Evolutionary conservation across 192 early-diverging fungal genomes (phyloP), one percentile per base, ranked within the genome.

Genomic region (Podila verticillata): DNA sequence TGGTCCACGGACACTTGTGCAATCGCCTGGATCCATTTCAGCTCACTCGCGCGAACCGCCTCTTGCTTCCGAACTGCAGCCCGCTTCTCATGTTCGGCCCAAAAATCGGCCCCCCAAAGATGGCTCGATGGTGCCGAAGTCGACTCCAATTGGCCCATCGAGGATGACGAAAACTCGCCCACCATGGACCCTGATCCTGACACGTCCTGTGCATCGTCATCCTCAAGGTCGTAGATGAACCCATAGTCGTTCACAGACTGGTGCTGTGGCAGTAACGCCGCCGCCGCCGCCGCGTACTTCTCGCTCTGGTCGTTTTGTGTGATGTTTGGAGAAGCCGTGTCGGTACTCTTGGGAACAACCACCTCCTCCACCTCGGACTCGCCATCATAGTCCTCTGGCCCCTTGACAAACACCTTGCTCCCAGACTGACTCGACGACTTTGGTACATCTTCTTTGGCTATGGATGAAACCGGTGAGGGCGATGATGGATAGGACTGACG

Each of bases 11-110:
- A 71, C 48, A 72, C 29, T 48, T 61, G 68, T 24, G 77, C 82
- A 3, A 57, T 64, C 4, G 68, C 75, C 66, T 82, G 68, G 47
- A 82, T 72, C 84, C 84, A 75, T 49, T 82, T 71, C 69, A 71
- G 48, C 59, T 82, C 70, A 66, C 68, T 57, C 64, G 69, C 62
- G 24, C 77, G 65, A 56, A 63, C 60, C 24, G 57, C 20, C n/a
- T 85, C 73, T 36, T 82, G 75, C 29, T 58, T 72, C 26, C 58
- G 63, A 30, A 48, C 44, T 0, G 34, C 69, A 22, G 51, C 20
- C 22, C 51, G 19, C 22, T 26, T 54, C 24, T 54, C 59, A 0
- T 63, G 13, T 61, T 54, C 51, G 24, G 51, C 51, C 51, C 51
- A 54, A 17, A 54, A 54, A n/a, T 54, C 51, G 22, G 51, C 20